phyloP scores from a whole-genome alignment of 345 rosid genomes.

The Eucalyptus pumila region DNA sequence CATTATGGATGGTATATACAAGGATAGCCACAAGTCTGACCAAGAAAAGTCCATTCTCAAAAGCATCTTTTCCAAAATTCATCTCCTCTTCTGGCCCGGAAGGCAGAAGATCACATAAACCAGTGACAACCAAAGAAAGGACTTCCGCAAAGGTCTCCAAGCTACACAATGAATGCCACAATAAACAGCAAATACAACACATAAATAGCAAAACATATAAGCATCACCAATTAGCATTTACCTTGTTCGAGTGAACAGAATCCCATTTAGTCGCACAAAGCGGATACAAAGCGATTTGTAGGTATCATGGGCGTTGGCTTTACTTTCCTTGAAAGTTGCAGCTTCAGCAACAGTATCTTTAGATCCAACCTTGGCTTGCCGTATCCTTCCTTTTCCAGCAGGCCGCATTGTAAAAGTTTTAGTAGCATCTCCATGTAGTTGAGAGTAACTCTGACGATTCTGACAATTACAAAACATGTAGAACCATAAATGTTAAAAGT shows the following conservation, averaged over 20 bases:
- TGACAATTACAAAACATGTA: neutral
- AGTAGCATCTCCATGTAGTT: conserved; percentile 30
- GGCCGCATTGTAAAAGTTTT: conserved; percentile 12
- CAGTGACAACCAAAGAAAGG: conserved; percentile 45
- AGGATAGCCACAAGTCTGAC: conserved; percentile 67
- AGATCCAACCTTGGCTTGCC: conserved; percentile 27
- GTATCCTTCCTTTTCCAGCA: conserved; percentile 55
- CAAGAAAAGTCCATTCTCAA: conserved; percentile 54
- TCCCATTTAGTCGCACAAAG: conserved; percentile 84
- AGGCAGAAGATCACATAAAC: conserved; percentile 55
- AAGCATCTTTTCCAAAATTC: conserved; percentile 57
- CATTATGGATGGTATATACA: conserved; percentile 61
- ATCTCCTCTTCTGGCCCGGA: conserved; percentile 50
- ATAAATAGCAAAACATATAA: neutral
- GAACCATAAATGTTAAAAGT: neutral
- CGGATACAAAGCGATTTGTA: conserved; percentile 57
- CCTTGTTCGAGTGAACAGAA: conserved; percentile 96
- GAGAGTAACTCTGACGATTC: conserved; percentile 43
- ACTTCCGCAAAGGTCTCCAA: conserved; percentile 84
- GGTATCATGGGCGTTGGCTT: conserved; percentile 23
- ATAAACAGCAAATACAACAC: neutral
- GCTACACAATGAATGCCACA: conserved; percentile 14
- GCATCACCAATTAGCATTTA: conserved; percentile 1
- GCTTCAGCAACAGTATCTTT: conserved; percentile 36
- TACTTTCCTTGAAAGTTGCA: conserved; percentile 30